phyloP scores from a whole-genome alignment of 1,284 basidiomycete species.

The Vanrija sp. region DNA sequence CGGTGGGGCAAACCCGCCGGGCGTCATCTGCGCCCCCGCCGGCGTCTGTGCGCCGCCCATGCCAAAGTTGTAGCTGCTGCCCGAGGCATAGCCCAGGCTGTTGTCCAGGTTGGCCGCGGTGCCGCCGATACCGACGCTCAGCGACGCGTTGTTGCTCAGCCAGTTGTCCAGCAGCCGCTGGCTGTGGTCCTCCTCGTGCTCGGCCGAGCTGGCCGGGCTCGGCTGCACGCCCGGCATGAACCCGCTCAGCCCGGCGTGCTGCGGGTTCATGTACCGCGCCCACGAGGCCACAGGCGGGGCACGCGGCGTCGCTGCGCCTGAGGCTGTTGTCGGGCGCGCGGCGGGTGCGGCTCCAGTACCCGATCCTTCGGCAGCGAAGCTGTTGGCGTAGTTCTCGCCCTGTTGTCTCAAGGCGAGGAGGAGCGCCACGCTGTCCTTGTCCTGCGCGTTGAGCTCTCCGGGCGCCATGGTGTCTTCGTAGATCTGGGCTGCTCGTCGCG shows the following conservation, averaged over 20 bases:
- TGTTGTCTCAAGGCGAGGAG: slow-evolving; percentile 42
- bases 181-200: slow-evolving; percentile 46
- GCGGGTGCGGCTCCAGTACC: neutral
- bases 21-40: slow-evolving; percentile 1
- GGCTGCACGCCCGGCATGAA: slow-evolving; percentile 6
- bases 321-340: neutral
- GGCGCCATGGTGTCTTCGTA: slow-evolving; percentile 43
- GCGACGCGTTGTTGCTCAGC: slow-evolving; percentile 42
- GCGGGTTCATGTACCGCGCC: neutral
- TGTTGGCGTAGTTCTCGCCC: slow-evolving; percentile 16
- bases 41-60: neutral
- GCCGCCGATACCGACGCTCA: slow-evolving; percentile 30
- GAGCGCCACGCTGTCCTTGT: slow-evolving; percentile 43
- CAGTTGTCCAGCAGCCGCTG: slow-evolving; percentile 48
- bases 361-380: neutral
- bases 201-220: slow-evolving; percentile 16
- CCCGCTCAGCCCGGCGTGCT: neutral
- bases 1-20: too few relatives aligned
- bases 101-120: slow-evolving; percentile 5
- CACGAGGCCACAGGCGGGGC: neutral
- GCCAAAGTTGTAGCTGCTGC: slow-evolving; percentile 5
- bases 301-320: neutral
- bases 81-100: neutral
- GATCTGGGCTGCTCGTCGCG: slow-evolving; percentile 43
- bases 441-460: slow-evolving; percentile 37